Evolutionary conservation across 768 basidiomycete species (phyloP).

Genomic region (Termitomyces sp.): DNA sequence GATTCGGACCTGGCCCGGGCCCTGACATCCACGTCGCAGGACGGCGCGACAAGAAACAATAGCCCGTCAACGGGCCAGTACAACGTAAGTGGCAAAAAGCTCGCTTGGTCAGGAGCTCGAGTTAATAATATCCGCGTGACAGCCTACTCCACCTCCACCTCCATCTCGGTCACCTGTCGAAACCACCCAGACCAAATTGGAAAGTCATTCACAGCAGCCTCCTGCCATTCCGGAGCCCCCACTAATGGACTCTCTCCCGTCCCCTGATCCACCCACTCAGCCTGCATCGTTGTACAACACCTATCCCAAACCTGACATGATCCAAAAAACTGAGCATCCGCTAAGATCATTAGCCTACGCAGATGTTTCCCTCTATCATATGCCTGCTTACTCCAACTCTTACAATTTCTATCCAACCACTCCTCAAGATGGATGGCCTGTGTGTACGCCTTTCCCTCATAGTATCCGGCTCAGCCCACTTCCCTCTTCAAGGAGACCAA

Average conservation of each 20-base stretch:
- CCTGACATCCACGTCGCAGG: not conserved
- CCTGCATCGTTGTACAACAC: conserved; percentile 1
- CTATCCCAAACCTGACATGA: not conserved
- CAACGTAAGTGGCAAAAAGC: conserved; percentile 8
- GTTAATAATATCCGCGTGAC: conserved; percentile 1
- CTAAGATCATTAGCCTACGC: not conserved
- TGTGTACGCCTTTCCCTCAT: conserved; percentile 14
- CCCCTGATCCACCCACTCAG: conserved; percentile 5
- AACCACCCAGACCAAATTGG: not conserved
- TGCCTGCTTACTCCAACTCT: not conserved
- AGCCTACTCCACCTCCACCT: not conserved
- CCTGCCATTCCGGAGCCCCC: conserved; percentile 1
- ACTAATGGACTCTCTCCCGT: conserved; percentile 15
- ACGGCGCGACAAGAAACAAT: not conserved
- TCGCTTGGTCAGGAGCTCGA: not conserved
- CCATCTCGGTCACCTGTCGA: not conserved
- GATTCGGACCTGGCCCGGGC: conserved; percentile 1
- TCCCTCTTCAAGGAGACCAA: conserved; percentile 22
- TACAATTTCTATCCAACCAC: conserved; percentile 7
- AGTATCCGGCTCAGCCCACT: conserved; percentile 21
- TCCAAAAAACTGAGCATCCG: not conserved
- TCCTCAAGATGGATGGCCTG: conserved; percentile 9
- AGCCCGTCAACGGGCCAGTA: not conserved
- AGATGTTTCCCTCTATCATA: conserved; percentile 1
- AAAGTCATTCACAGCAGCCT: conserved; percentile 6